Conservation (phyloP, 1,284 basidiomycete species). For the Papiliotrema laurentii region DNA sequence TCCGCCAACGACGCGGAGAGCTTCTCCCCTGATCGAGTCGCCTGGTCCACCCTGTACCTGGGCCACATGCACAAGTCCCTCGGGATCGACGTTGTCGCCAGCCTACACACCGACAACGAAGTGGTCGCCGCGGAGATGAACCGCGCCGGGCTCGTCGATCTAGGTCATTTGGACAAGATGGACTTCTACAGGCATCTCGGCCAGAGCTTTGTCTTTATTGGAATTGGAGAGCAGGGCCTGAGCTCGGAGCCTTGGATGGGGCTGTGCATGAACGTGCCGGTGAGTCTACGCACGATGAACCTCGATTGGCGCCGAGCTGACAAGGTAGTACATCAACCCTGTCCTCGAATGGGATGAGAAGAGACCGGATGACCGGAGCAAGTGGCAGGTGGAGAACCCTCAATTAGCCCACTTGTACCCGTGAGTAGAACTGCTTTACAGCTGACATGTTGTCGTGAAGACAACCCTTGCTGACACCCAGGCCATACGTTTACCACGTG, state of each 20-base stretch:
- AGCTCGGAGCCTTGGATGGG: conserved; percentile 35
- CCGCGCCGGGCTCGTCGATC: conserved; percentile 20
- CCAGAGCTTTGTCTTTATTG: conserved; percentile 27
- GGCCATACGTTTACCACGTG: conserved; percentile 50
- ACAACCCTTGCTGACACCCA: conserved; percentile 6
- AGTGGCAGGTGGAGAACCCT: conserved; percentile 47
- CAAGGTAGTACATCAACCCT: conserved; percentile 49
- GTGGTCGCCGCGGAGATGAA: conserved; percentile 9
- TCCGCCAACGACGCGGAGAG: conserved; percentile 42
- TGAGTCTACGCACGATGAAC: conserved; percentile 10
- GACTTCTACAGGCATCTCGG: conserved; percentile 24
- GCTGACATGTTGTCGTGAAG: background rate
- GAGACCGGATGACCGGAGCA: conserved; percentile 34
- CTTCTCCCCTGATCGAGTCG: conserved; percentile 23
- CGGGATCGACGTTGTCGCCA: conserved; percentile 22
- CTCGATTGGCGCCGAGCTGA: conserved; percentile 4
- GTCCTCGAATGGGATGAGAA: conserved; percentile 42
- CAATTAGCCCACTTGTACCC: conserved; percentile 35
- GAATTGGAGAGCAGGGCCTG: conserved; percentile 33
- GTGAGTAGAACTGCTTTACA: conserved; percentile 16
- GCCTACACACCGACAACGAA: conserved; percentile 26
- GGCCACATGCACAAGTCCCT: conserved; percentile 12
- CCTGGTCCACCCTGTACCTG: conserved; percentile 28
- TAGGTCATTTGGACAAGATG: conserved; percentile 28
- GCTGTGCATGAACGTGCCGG: conserved; percentile 36